These are phyloP conservation scores for Emmonsia crescens DNA, from an alignment of 2,329 filamentous ascomycete genomes.

Conservation along the genomic window DNA sequence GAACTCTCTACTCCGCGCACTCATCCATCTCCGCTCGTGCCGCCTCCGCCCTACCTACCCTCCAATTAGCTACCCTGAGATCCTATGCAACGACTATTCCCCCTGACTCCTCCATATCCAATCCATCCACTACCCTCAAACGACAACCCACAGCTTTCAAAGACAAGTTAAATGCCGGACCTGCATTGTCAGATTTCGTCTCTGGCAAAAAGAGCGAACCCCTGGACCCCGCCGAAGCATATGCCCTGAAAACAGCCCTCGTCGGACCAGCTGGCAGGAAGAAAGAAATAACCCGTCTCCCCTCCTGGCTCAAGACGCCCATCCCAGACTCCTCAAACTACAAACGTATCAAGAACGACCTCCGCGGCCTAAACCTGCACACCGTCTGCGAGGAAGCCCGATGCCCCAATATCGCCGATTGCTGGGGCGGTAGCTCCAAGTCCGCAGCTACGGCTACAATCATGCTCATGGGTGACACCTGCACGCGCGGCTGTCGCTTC, in stretches of 20 bases:
- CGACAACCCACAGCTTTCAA: conserved; percentile 44
- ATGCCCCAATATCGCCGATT: conserved; percentile 95
- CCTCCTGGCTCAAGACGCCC: conserved; percentile 91
- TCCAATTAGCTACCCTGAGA: conserved; percentile 14
- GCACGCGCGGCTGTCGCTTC: conserved; percentile 90
- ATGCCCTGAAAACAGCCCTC: conserved; percentile 50
- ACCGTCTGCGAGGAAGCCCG: conserved; percentile 97
- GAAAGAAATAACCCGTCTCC: conserved; percentile 62
- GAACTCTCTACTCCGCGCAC: conserved; percentile 22
- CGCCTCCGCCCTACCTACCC: neutral
- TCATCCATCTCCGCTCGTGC: conserved; percentile 12
- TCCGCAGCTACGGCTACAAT: conserved; percentile 90
- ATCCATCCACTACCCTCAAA: conserved; percentile 41
- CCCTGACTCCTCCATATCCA: conserved; percentile 23
- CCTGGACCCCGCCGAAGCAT: conserved; percentile 41
- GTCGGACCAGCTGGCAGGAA: conserved; percentile 52
- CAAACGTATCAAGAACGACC: conserved; percentile 88
- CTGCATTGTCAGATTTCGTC: conserved; percentile 55
- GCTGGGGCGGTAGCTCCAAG: conserved; percentile 88
- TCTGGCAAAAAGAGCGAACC: conserved; percentile 34
- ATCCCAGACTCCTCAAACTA: conserved; percentile 80
- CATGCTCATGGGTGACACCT: conserved; percentile 99
- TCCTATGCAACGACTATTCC: conserved; percentile 31
- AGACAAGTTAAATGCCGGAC: conserved; percentile 54
- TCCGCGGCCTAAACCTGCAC: conserved; percentile 79